Base-by-base conservation (phyloP, 768 basidiomycete genomes). In the Suillus clintonianus region DNA sequence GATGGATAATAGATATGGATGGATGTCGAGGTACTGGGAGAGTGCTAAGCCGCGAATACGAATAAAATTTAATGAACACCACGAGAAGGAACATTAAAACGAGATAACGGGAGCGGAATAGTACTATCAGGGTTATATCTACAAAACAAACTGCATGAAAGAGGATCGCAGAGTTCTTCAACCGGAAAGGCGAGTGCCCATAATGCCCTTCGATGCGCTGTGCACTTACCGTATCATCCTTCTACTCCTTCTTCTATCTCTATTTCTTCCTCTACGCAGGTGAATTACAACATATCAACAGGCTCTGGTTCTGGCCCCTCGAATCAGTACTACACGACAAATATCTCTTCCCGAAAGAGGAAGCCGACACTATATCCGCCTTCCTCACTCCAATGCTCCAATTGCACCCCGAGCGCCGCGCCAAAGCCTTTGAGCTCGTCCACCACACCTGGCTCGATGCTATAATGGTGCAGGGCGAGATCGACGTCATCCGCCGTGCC, bases 111-210 rank as follows among this genome's bases (percentile, higher is more conserved):
- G n/a, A n/a, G n/a, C n/a, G n/a, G n/a, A n/a, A n/a, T n/a, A n/a
- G n/a, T n/a, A n/a, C n/a, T n/a, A n/a, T n/a, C n/a, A n/a, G n/a
- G n/a, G n/a, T n/a, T n/a, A n/a, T n/a, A n/a, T n/a, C n/a, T n/a
- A n/a, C n/a, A n/a, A n/a, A n/a, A n/a, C n/a, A n/a, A n/a, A n/a
- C n/a, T n/a, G n/a, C n/a, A n/a, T n/a, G n/a, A n/a, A n/a, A n/a
- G n/a, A n/a, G n/a, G n/a, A n/a, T n/a, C n/a, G n/a, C 86, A 53
- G 96, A 99, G 73, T 95, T 97, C 72, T 99, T 99, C 81, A 99
- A 90, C 68, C 88, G 95, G n/a, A 91, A 27, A 27, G 27, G 27
- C 27, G 27, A 27, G 27, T 27, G 27, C 27, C 27, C 27, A 27
- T 27, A 27, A 27, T 27, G 27, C 27, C 27, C 27, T 27, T 27